Conservation (phyloP, 805 yeast species). For the Crinitomyces ghanaensis region DNA sequence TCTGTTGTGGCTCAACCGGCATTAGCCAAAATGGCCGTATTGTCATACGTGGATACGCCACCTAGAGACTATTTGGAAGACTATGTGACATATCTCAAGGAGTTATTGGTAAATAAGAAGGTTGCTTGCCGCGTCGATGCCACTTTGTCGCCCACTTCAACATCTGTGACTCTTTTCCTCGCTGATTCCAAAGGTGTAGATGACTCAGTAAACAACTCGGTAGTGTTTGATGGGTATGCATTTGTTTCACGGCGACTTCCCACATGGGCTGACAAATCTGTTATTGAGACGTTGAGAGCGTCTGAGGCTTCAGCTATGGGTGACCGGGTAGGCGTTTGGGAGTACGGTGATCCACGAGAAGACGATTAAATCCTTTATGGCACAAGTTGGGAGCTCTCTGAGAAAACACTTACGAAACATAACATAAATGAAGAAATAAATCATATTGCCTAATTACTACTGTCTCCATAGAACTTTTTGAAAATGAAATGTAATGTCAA, state of each 20-base stretch:
- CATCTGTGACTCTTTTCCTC: slow-evolving; percentile 41
- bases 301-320: slow-evolving; percentile 40
- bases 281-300: slow-evolving; percentile 30
- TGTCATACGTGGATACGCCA: slow-evolving; percentile 46
- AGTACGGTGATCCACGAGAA: slow-evolving; percentile 58
- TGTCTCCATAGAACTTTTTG: slow-evolving; percentile 56
- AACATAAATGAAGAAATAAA: neutral
- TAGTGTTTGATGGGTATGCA: slow-evolving; percentile 51
- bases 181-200: slow-evolving; percentile 41
- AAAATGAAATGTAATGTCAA: slow-evolving; percentile 59
- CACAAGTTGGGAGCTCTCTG: neutral
- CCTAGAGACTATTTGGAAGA: slow-evolving; percentile 51
- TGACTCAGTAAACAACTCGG: slow-evolving; percentile 48
- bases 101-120: slow-evolving; percentile 38
- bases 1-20: slow-evolving; percentile 31
- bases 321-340: slow-evolving; percentile 56
- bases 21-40: slow-evolving; percentile 44
- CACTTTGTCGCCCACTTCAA: slow-evolving; percentile 25
- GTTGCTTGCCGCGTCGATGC: slow-evolving; percentile 42
- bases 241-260: slow-evolving; percentile 30
- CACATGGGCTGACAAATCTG: slow-evolving; percentile 28
- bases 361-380: slow-evolving; percentile 31
- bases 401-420: neutral
- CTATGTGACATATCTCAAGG: slow-evolving; percentile 44
- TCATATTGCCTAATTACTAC: slow-evolving; percentile 2